Evolutionary conservation across 306 rosid species (phyloP), one percentile per base, ranked within the genome.

Genomic region (Pyrus communis): DNA sequence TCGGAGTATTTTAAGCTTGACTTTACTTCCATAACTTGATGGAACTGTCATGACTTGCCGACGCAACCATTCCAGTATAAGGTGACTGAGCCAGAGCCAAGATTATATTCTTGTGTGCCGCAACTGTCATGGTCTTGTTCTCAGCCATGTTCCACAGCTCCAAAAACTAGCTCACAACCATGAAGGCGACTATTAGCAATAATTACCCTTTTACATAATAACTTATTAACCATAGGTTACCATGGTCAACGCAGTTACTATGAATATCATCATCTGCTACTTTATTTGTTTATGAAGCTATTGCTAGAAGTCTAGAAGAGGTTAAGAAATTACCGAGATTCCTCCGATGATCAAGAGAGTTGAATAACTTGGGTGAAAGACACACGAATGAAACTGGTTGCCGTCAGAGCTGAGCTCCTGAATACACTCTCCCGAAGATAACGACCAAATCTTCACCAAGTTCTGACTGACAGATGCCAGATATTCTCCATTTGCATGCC

Each of bases 101-200:
- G 81, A 93, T 88, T 78, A 88, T 81, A 74, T 91, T 77, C 78
- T 91, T 92, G 22, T 93, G 98, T 54, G 96, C 97, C 12, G 85
- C 15, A 73, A 91, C 80, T 10, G 96, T 84, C 98, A 91, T 88
- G 59, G 89, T 83, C 83, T 84, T 91, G 67, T 93, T 91, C 82
- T 89, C 96, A 0, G 87, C 90, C 94, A 88, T 75, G 83, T 91
- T 86, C 98, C 98, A 91, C 60, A 93, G 86, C 86, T 93, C 98
- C 89, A 93, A 73, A 14, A 94, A 86, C 98, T 93, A 88, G 69
- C 31, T 28, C 75, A 46, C 33, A 46, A 80, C 9, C 33, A 81
- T 40, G 58, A 76, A 82, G 40, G 23, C 2, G 59, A 59, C 15
- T 35, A 40, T 82, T 18, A 71, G 75, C 18, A 45, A 11, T 51